phyloP scores from a whole-genome alignment of 345 rosid species.

The Eucalyptus fibrosa region DNA sequence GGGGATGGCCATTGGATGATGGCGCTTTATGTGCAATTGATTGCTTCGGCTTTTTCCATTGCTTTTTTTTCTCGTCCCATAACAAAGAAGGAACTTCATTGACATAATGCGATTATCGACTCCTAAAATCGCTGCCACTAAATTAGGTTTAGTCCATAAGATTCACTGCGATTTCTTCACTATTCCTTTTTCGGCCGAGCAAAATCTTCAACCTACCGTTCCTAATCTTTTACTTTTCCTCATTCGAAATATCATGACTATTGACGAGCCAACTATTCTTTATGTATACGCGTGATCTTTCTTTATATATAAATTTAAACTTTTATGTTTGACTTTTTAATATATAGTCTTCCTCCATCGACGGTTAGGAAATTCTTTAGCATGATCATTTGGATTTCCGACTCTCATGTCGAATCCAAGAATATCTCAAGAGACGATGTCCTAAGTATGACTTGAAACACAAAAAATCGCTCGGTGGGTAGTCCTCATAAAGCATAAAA shows the following conservation, averaged over 20 bases:
- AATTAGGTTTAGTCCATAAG: not conserved
- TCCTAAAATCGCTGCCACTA: not conserved
- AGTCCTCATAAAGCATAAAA: not conserved
- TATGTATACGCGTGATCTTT: accelerated
- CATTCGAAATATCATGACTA: accelerated
- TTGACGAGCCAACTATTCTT: accelerated
- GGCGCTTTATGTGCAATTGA: not conserved
- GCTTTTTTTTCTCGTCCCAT: not conserved
- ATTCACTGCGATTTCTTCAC: not conserved
- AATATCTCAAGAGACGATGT: not conserved
- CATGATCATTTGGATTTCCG: accelerated
- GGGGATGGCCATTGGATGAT: not conserved
- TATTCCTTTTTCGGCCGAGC: not conserved
- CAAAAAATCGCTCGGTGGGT: not conserved
- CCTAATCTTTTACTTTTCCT: not conserved
- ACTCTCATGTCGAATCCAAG: not conserved
- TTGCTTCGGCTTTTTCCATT: not conserved
- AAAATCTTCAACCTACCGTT: not conserved
- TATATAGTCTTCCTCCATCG: not conserved
- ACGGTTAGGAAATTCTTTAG: not conserved
- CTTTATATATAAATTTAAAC: not conserved
- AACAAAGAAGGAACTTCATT: not conserved
- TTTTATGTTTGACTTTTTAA: not conserved
- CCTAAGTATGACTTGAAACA: not conserved
- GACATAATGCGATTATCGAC: not conserved